phyloP scores from a whole-genome alignment of 208 protist genomes.

The Sergeia podlipaevii region DNA sequence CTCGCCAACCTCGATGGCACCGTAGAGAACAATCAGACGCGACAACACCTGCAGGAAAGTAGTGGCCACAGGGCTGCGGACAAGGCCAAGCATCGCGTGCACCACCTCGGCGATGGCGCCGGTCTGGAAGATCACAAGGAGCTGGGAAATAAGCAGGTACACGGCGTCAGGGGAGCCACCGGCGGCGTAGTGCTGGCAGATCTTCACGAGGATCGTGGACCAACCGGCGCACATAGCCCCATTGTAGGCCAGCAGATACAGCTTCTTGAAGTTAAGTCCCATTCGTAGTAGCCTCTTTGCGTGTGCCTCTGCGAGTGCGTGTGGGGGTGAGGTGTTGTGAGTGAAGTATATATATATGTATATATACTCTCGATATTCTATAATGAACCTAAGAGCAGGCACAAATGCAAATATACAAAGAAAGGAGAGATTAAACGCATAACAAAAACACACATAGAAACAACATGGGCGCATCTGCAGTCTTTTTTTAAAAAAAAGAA shows the following conservation, averaged over 20 bases:
- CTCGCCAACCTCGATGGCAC: constrained; percentile 63
- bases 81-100: constrained; percentile 73
- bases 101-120: constrained; percentile 80
- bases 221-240: constrained; percentile 67
- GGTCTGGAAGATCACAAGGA: constrained; percentile 80
- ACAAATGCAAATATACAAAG: too few relatives aligned
- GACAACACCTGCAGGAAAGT: constrained; percentile 88
- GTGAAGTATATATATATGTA: too few relatives aligned
- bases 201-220: constrained; percentile 54
- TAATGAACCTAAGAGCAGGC: too few relatives aligned
- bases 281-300: constrained; percentile 1
- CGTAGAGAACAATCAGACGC: constrained; percentile 82
- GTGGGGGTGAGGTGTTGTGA: too few relatives aligned
- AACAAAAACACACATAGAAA: too few relatives aligned
- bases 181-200: constrained; percentile 22
- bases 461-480: too few relatives aligned
- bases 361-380: too few relatives aligned
- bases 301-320: too few relatives aligned
- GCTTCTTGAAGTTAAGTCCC: constrained; percentile 28
- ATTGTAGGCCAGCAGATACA: constrained; percentile 81
- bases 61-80: constrained; percentile 67
- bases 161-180: constrained; percentile 37
- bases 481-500: constrained; percentile 8
- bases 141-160: constrained; percentile 55
- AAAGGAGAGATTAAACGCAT: not conserved